Conservation (phyloP, 805 yeast genomes). For the Ogataea methylovora region DNA sequence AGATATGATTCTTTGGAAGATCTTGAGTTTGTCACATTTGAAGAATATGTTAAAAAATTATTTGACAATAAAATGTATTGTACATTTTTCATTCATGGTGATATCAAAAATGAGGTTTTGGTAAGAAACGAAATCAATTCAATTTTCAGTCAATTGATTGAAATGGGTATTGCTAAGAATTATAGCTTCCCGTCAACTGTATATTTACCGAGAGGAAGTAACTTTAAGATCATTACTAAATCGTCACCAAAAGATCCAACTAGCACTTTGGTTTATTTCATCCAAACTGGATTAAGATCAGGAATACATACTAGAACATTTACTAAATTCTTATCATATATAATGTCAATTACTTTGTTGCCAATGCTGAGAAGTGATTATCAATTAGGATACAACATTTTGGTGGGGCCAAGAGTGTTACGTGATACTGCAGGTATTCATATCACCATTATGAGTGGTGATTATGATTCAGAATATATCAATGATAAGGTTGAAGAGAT, state of each 20-base stretch:
- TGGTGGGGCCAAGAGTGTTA: constrained; percentile 47
- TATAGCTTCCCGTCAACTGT: constrained; percentile 29
- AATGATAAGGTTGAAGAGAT: constrained; percentile 41
- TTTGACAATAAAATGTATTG: constrained; percentile 21
- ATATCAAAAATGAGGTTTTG: constrained; percentile 14
- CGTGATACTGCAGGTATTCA: constrained; percentile 52
- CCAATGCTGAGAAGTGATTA: constrained; percentile 45
- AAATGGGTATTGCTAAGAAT: constrained; percentile 6
- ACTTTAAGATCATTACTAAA: constrained; percentile 24
- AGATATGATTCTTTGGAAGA: constrained; percentile 50
- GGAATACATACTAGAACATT: constrained; percentile 28
- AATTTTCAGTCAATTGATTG: constrained; percentile 6
- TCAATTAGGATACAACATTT: constrained; percentile 56
- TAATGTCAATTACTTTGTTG: constrained; percentile 35
- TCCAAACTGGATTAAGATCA: constrained; percentile 48
- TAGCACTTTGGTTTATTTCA: constrained; percentile 42
- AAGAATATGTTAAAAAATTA: constrained; percentile 21
- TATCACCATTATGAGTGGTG: constrained; percentile 47
- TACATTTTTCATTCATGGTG: constrained; percentile 47
- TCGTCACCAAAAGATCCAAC: constrained; percentile 41
- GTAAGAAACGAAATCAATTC: constrained; percentile 7
- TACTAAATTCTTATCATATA: constrained; percentile 38
- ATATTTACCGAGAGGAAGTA: constrained; percentile 27
- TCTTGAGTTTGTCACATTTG: constrained; percentile 29
- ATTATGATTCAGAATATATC: constrained; percentile 31